These are phyloP conservation scores for Candida anutae DNA, from an alignment of 1,139 yeast genomes.

Conservation along the genomic window DNA sequence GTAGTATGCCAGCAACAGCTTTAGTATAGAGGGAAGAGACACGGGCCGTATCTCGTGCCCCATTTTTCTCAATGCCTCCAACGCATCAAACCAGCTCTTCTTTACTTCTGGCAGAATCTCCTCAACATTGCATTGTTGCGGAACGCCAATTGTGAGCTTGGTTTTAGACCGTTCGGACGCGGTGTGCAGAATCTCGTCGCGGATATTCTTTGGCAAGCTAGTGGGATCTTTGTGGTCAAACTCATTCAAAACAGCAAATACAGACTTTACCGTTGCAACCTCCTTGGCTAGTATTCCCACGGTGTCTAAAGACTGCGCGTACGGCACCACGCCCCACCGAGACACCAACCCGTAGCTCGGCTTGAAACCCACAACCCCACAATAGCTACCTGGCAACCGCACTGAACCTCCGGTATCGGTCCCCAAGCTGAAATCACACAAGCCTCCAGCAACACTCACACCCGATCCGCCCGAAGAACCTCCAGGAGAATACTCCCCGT, in stretches of 20 bases:
- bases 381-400: conserved; percentile 82
- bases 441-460: conserved; percentile 70
- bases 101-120: conserved; percentile 46
- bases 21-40: conserved; percentile 60
- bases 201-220: conserved; percentile 33
- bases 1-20: conserved; percentile 76
- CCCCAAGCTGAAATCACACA: conserved; percentile 67
- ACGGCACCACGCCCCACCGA: conserved; percentile 85
- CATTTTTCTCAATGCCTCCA: conserved; percentile 31
- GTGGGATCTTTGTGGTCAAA: conserved; percentile 81
- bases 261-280: conserved; percentile 34
- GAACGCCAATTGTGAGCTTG: conserved; percentile 44
- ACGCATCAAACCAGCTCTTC: conserved; percentile 36
- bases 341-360: conserved; percentile 91
- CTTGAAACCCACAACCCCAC: conserved; percentile 79
- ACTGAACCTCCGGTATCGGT: conserved; percentile 98
- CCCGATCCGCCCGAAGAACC: conserved; percentile 98
- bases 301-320: conserved; percentile 91
- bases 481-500: conserved; percentile 49
- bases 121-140: conserved; percentile 53
- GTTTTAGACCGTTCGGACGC: too few species aligned
- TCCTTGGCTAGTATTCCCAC: conserved; percentile 71
- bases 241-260: conserved; percentile 49
- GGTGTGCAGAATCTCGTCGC: conserved; percentile 18
- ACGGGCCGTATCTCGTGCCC: conserved; percentile 58